Percentiles rank a stretch among this genome's conserved stretches.
These are phyloP conservation scores for Elymus sibiricus DNA, from an alignment of 176 grass and related monocot species.

Conservation along the genomic window DNA sequence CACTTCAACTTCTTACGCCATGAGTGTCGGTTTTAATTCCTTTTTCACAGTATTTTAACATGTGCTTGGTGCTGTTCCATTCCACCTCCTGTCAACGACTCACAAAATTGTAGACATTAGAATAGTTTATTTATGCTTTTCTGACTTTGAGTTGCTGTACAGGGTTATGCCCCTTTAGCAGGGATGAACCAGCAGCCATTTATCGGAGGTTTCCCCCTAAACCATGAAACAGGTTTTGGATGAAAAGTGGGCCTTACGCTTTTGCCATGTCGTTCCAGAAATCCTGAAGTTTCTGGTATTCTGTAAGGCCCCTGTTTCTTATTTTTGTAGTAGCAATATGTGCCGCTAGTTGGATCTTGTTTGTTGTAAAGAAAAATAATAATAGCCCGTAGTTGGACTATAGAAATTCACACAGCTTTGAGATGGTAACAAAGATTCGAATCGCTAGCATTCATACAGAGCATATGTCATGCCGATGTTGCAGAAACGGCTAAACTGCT, in stretches of 20 bases:
- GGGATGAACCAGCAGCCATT: constrained; percentile 45
- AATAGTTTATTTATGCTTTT: neutral
- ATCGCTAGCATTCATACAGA: neutral
- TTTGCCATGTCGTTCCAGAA: neutral
- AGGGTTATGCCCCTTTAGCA: constrained; percentile 50
- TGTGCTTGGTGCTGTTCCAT: neutral
- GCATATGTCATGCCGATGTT: neutral
- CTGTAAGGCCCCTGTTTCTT: constrained; percentile 11
- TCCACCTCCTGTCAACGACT: neutral
- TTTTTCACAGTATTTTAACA: neutral
- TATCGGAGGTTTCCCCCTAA: constrained; percentile 35
- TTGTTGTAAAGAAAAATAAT: neutral
- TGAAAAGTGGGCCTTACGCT: neutral
- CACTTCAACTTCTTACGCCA: neutral
- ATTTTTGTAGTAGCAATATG: neutral
- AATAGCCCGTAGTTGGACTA: neutral
- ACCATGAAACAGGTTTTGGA: constrained; percentile 33
- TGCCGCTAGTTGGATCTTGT: neutral
- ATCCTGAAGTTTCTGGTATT: neutral
- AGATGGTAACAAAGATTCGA: neutral
- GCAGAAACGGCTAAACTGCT: neutral
- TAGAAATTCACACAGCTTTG: neutral
- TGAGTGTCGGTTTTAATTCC: neutral
- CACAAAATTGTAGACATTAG: neutral
- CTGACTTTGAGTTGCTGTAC: constrained; percentile 27